Evolutionary conservation across 2,329 filamentous ascomycete genomes (phyloP), one percentile per base, ranked within the genome.

Genomic region (Tolypocladium tundrense): DNA sequence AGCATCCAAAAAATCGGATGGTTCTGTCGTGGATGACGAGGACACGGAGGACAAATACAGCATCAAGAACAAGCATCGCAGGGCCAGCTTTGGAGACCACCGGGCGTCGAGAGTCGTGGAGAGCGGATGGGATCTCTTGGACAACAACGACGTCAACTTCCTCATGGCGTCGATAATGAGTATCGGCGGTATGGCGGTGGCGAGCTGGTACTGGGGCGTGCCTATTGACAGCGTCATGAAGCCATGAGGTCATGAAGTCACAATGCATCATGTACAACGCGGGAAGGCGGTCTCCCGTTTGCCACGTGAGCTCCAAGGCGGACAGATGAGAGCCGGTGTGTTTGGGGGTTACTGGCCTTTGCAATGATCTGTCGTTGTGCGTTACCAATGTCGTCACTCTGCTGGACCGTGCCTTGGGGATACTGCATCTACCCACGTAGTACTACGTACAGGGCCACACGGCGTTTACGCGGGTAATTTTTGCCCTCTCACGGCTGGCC

Each of bases 121-220:
- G 72, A 88, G 78, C 64, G 91, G 69, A 55, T 78, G 75, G 82
- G 82, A 96, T 69, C 70, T 95, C 60, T 77, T 99, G 58, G 91
- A 96, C 72, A 99, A 99, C 72, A 99, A 99, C 71, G 88, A 90
- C 57, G 91, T 99, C 65, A 99, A 99, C 71, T 84, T 97, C 59
- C 71, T 93, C 58, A 97, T 97, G 93, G 92, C 93, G 0, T 79
- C 84, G 16, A 78, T 79, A 5, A 92, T 96, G 83, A 96, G 90
- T 69, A 63, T 91, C 21, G 83, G 87, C 5, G 88, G 86, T 5
- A 95, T 97, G 84, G 77, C 75, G 0, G 72, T 83, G 40, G 85
- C 82, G 37, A 74, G 78, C 51, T 84, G 79, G 81, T 79, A 81
- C 60, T 88, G 85, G 84, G 77, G 73, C 5, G 67, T 86, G 31